Evolutionary conservation across 371 early-diverging fungal species (phyloP), one percentile per base, ranked within the genome.

Genomic region (Mucor indicus): DNA sequence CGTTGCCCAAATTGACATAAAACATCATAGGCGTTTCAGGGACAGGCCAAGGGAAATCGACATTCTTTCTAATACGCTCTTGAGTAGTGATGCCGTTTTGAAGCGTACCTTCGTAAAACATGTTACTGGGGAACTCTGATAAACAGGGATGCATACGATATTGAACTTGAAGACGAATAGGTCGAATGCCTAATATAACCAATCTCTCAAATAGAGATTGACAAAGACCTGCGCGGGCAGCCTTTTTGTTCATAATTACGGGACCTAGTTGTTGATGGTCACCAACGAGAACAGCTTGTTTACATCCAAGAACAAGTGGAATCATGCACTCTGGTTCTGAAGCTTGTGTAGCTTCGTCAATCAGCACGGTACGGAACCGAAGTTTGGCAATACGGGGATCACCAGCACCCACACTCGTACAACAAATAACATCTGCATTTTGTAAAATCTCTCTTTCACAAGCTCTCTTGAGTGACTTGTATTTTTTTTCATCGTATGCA

Each of bases 181-280:
- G 98, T 7, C 93, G 83, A 24, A 93, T 80, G 22, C 95, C 94
- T 11, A 97, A 79, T 36, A 92, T 83, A 38, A 98, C 88, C 23
- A 99, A 75, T 36, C 99, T 85, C 69, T 99, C 99, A 71, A 99
- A 99, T 32, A 99, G 70, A 4, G 96, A 95, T 70, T 95, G 96
- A 44, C 90, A 88, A 29, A 97, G 78, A 33, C 98, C 99, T 1
- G 96, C 95, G 21, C 87, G 78, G 1, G 95, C 92, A 0, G 97
- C 97, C 53, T 95, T 91, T 69, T 98, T 98, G 80, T 90, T 93
- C 82, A 98, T 86, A 43, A 99, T 91, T 10, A 98, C 97, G 3
- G 99, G 99, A 3, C 98, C 98, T 17, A 99, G 71, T 66, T 99
- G 99, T 72, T 98, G 97, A 64, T 99, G 99, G 70, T 99, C 99